These are phyloP conservation scores for Lojkania enalia DNA, from an alignment of 2,329 filamentous ascomycete species.

Conservation along the genomic window DNA sequence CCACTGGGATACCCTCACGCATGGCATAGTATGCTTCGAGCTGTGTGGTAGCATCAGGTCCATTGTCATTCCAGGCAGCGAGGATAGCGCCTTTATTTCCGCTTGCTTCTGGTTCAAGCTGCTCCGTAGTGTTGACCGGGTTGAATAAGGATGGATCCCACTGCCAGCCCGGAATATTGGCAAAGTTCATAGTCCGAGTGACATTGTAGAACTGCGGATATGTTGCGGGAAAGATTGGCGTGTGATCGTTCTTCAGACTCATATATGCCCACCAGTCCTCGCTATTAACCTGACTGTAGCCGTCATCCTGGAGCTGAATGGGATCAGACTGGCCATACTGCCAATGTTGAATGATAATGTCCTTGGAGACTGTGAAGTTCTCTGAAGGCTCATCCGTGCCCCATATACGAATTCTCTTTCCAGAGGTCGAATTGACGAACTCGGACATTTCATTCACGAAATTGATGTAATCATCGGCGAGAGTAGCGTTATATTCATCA, in stretches of 20 bases:
- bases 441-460: conserved; percentile 44
- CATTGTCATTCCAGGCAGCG: conserved; percentile 56
- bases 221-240: conserved; percentile 50
- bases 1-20: conserved; percentile 50
- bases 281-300: conserved; percentile 51
- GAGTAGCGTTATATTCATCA: conserved; percentile 41
- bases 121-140: conserved; percentile 47
- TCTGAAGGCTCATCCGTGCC: conserved; percentile 51
- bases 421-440: conserved; percentile 35
- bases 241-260: conserved; percentile 58
- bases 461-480: conserved; percentile 43
- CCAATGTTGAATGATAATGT: conserved; percentile 54
- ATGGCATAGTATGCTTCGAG: conserved; percentile 54
- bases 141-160: conserved; percentile 54
- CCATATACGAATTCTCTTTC: conserved; percentile 42
- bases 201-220: conserved; percentile 55
- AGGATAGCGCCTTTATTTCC: conserved; percentile 46
- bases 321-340: conserved; percentile 55
- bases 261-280: conserved; percentile 60
- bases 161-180: conserved; percentile 46
- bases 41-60: conserved; percentile 53
- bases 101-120: conserved; percentile 36
- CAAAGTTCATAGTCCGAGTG: conserved; percentile 52
- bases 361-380: conserved; percentile 43
- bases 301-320: conserved; percentile 41